These are phyloP conservation scores for Boletus insuetus DNA, from an alignment of 768 basidiomycete species.

Conservation along the genomic window DNA sequence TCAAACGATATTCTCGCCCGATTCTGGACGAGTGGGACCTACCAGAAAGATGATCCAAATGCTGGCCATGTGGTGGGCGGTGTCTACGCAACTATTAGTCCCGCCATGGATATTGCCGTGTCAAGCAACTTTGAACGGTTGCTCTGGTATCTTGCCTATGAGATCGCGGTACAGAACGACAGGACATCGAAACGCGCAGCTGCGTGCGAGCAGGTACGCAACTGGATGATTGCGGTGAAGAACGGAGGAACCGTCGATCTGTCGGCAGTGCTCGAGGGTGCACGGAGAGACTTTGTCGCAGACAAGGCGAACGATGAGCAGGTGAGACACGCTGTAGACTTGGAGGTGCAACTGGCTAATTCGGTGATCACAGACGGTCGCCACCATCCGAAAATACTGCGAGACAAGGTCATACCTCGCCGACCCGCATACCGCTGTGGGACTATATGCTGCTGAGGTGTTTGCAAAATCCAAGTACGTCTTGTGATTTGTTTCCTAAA, in stretches of 20 bases:
- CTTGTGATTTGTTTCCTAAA: background rate
- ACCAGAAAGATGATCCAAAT: slow-evolving; percentile 76
- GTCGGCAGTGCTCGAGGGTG: slow-evolving; percentile 60
- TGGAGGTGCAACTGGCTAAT: background rate
- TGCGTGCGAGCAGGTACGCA: slow-evolving; percentile 62
- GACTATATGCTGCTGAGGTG: slow-evolving; percentile 68
- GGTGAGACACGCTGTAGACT: slow-evolving; percentile 42
- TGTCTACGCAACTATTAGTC: slow-evolving; percentile 87
- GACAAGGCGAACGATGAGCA: slow-evolving; percentile 81
- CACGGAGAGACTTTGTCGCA: slow-evolving; percentile 82
- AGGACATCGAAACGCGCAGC: slow-evolving; percentile 30
- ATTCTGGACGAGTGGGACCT: slow-evolving; percentile 90
- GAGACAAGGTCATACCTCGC: slow-evolving; percentile 72
- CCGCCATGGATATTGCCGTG: slow-evolving; percentile 98
- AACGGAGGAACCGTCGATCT: slow-evolving; percentile 78
- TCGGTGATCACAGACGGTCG: slow-evolving; percentile 59
- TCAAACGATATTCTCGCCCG: slow-evolving; percentile 94
- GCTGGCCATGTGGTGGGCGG: slow-evolving; percentile 38
- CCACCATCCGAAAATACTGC: slow-evolving; percentile 69
- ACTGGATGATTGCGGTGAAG: slow-evolving; percentile 91
- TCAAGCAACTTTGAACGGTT: slow-evolving; percentile 98
- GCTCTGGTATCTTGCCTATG: slow-evolving; percentile 91
- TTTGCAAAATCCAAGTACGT: slow-evolving; percentile 60
- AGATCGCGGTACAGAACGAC: slow-evolving; percentile 43
- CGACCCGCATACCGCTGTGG: slow-evolving; percentile 97